Conservation (phyloP, 2,329 filamentous ascomycete species). For the Sordariomycetes sp. region DNA sequence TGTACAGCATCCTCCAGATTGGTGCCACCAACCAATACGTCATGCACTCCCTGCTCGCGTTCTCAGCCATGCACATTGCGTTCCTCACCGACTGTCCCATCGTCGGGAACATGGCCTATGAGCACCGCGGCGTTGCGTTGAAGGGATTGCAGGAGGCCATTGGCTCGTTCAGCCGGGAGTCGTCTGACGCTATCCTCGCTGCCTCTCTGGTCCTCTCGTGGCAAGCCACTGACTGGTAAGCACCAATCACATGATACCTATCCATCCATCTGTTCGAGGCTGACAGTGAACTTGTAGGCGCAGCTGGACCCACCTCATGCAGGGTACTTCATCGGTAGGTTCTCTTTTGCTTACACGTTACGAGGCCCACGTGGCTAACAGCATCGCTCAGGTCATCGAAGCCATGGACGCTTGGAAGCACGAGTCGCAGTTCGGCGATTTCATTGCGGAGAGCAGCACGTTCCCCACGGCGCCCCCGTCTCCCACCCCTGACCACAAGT, state of each 20-base stretch:
- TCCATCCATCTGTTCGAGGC: slow-evolving; percentile 12
- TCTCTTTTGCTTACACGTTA: neutral
- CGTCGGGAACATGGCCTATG: slow-evolving; percentile 79
- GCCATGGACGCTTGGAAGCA: slow-evolving; percentile 89
- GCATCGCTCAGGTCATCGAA: slow-evolving; percentile 58
- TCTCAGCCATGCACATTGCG: slow-evolving; percentile 90
- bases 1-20: slow-evolving; percentile 63
- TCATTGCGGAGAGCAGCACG: slow-evolving; percentile 69
- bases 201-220: slow-evolving; percentile 88
- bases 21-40: slow-evolving; percentile 77
- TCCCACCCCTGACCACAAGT: slow-evolving; percentile 49
- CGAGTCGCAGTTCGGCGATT: slow-evolving; percentile 75
- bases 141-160: slow-evolving; percentile 85
- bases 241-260: neutral
- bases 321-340: slow-evolving; percentile 78
- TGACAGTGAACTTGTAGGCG: slow-evolving; percentile 44
- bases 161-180: slow-evolving; percentile 70
- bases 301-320: slow-evolving; percentile 86
- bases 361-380: neutral
- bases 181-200: slow-evolving; percentile 83
- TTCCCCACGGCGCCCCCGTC: slow-evolving; percentile 58
- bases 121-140: slow-evolving; percentile 76
- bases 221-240: slow-evolving; percentile 94
- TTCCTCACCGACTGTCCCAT: slow-evolving; percentile 79
- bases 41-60: slow-evolving; percentile 84